phyloP scores from a whole-genome alignment of 352 stramenopile genomes.

The Plasmopara viticola region DNA sequence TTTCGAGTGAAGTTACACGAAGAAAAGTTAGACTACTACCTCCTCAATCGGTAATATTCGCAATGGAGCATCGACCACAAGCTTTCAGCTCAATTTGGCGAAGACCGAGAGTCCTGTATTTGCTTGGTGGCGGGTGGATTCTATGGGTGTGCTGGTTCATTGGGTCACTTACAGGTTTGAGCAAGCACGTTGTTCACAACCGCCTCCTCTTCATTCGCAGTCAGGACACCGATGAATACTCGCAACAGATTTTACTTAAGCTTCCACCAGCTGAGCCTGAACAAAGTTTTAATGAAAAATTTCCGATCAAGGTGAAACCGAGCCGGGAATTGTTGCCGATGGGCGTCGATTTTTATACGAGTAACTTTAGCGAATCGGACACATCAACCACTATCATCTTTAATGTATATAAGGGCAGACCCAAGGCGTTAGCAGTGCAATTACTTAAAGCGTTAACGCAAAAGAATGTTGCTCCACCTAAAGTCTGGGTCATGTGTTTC shows the following conservation, averaged over 20 bases:
- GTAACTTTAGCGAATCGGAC: too few species aligned
- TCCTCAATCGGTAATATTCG: too few species aligned
- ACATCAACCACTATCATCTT: too few species aligned
- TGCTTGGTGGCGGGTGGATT: constrained; percentile 22
- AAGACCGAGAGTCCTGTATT: constrained; percentile 14
- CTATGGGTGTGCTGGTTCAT: constrained; percentile 28
- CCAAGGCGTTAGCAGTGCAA: too few species aligned
- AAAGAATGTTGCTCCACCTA: constrained; percentile 7
- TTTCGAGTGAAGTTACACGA: too few species aligned
- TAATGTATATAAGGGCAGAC: too few species aligned
- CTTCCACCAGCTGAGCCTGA: constrained; percentile 10
- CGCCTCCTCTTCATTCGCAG: constrained; percentile 10
- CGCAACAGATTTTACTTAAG: constrained; percentile 20
- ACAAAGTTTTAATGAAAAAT: not conserved
- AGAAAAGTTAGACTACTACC: too few species aligned
- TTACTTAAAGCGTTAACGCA: too few species aligned
- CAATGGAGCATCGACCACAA: too few species aligned
- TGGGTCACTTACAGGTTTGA: constrained; percentile 12
- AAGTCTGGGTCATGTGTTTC: constrained; percentile 68
- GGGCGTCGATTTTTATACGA: too few species aligned
- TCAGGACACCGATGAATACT: constrained; percentile 7
- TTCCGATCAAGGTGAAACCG: too few species aligned
- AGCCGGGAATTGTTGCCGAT: too few species aligned
- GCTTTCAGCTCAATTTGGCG: constrained; percentile 2
- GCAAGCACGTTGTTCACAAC: constrained; percentile 9